Percentiles rank a stretch among this genome's conserved stretches.
Conservation (phyloP, 805 yeast species). For the Metschnikowia rubicola region DNA sequence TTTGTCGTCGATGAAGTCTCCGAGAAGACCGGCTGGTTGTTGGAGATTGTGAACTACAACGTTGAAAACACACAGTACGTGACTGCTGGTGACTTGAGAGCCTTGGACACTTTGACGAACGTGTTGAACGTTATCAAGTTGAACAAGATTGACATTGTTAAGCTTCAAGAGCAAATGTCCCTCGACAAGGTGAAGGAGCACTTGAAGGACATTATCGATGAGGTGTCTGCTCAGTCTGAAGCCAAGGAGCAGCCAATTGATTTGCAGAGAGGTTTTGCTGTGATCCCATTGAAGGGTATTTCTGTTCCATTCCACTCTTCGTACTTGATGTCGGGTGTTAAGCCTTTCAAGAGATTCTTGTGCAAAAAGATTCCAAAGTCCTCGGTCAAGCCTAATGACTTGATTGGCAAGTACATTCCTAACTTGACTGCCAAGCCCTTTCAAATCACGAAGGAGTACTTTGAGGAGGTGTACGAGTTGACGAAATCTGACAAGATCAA, state of each 20-base stretch:
- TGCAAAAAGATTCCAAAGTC: slow-evolving; percentile 92
- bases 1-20: slow-evolving; percentile 90
- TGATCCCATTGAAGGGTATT: slow-evolving; percentile 96
- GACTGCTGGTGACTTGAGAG: slow-evolving; percentile 97
- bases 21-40: slow-evolving; percentile 82
- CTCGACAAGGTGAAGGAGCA: slow-evolving; percentile 87
- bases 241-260: slow-evolving; percentile 97
- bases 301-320: slow-evolving; percentile 99
- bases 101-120: slow-evolving; percentile 86
- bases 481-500: slow-evolving; percentile 91
- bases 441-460: slow-evolving; percentile 92
- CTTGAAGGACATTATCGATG: slow-evolving; percentile 80
- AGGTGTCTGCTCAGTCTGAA: slow-evolving; percentile 72
- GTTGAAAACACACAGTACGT: slow-evolving; percentile 98
- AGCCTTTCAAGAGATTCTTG: slow-evolving; percentile 97
- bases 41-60: slow-evolving; percentile 96
- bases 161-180: slow-evolving; percentile 76
- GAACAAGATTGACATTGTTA: slow-evolving; percentile 90
- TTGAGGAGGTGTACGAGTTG: slow-evolving; percentile 89
- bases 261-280: slow-evolving; percentile 96
- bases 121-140: slow-evolving; percentile 90
- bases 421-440: slow-evolving; percentile 98
- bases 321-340: slow-evolving; percentile 97
- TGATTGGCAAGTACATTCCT: slow-evolving; percentile 95
- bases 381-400: slow-evolving; percentile 90